phyloP scores from a whole-genome alignment of 768 basidiomycete species.

The Leccinum boreale region DNA sequence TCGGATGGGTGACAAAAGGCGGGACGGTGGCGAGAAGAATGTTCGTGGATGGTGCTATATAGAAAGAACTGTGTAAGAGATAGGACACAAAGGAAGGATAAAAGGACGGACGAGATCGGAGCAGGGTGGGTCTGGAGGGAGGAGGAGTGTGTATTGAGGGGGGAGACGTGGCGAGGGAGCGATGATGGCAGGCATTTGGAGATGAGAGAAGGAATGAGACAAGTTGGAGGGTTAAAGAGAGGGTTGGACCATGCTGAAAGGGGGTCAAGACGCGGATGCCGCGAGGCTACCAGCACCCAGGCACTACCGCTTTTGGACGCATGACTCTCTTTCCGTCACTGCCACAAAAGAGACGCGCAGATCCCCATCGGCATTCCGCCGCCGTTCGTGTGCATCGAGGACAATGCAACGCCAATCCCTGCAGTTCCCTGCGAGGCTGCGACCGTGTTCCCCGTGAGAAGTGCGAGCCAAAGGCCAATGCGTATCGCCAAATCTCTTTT shows the following conservation, averaged over 20 bases:
- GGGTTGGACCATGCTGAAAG: conserved; percentile 24
- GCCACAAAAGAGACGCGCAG: neutral
- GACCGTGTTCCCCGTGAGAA: neutral
- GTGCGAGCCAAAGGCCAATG: neutral
- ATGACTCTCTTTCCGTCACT: conserved; percentile 14
- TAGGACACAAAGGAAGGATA: neutral
- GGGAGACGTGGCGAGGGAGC: conserved; percentile 38
- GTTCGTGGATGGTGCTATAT: conserved; percentile 25
- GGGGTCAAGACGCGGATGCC: conserved; percentile 21
- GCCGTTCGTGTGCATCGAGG: neutral
- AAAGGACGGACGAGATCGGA: conserved; percentile 2
- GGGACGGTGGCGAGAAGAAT: conserved; percentile 22
- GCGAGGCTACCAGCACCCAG: conserved; percentile 19
- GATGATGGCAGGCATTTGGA: conserved; percentile 41
- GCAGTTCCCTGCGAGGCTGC: neutral
- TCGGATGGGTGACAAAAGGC: conserved; percentile 38
- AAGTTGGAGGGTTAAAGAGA: conserved; percentile 33
- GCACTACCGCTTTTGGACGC: conserved; percentile 22
- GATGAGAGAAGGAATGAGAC: conserved; percentile 25
- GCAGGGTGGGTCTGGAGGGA: conserved; percentile 2
- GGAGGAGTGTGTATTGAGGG: conserved; percentile 13
- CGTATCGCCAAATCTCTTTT: neutral
- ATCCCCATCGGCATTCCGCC: neutral
- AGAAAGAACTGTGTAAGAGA: conserved; percentile 3
- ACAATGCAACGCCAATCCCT: neutral